Evolutionary conservation across 208 protist genomes (phyloP).

Genomic region (Eutreptiella sp.): DNA sequence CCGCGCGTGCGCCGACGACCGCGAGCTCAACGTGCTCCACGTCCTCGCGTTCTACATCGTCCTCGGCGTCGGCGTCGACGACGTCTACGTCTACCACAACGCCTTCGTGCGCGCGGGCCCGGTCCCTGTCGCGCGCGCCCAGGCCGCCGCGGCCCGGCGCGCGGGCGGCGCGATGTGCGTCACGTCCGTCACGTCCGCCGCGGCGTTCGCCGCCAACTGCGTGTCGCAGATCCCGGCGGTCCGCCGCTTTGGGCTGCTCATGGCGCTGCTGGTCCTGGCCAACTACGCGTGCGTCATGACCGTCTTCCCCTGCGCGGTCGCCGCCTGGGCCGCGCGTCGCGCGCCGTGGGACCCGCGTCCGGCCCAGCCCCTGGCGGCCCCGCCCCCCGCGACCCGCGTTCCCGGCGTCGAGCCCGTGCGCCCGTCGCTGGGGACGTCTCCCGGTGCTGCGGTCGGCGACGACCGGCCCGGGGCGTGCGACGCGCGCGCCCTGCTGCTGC

Average conservation of each 20-base stretch:
- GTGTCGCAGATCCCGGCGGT: conserved; percentile 12
- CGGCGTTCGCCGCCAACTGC: conserved; percentile 9
- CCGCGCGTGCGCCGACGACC: background rate
- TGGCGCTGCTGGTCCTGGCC: conserved; percentile 13
- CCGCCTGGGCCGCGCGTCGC: background rate
- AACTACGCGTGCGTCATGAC: conserved; percentile 12
- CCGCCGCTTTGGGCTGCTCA: conserved; percentile 6
- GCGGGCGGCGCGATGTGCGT: conserved; percentile 11
- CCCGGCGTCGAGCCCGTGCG: no score
- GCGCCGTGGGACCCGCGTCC: background rate
- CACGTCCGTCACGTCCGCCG: conserved; percentile 14
- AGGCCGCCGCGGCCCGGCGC: conserved; percentile 3
- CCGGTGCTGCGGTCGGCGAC: no score
- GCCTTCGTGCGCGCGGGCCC: conserved; percentile 1
- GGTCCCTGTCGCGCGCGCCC: background rate
- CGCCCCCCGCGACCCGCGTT: no score
- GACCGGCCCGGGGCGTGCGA: no score
- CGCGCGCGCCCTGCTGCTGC: no score
- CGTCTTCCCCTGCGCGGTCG: background rate
- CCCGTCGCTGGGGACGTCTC: no score
- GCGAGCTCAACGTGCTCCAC: background rate
- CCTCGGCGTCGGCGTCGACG: conserved; percentile 20
- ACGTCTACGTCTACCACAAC: conserved; percentile 21
- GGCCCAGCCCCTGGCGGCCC: no score
- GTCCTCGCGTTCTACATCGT: conserved; percentile 18